Evolutionary conservation across 1,139 yeast genomes (phyloP).

Genomic region (Spathaspora jeffriesii): DNA sequence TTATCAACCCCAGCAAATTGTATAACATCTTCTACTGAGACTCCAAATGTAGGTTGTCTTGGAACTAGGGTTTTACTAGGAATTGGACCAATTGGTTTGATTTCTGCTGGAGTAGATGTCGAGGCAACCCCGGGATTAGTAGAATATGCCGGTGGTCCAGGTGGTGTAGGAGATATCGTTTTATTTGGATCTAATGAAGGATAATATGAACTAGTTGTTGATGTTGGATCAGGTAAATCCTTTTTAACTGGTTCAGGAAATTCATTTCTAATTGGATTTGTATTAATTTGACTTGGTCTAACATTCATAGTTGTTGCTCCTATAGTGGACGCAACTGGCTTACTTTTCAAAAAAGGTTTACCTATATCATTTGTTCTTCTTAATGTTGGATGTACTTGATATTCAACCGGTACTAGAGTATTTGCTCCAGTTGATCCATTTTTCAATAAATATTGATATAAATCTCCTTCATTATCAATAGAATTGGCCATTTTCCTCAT

Average conservation of each 20-base stretch:
- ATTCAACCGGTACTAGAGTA: conserved; percentile 56
- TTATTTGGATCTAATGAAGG: conserved; percentile 1
- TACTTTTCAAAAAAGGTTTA: conserved; percentile 43
- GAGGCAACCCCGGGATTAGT: too few relatives aligned
- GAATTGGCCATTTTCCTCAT: conserved; percentile 77
- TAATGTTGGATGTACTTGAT: conserved; percentile 75
- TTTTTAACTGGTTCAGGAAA: background rate
- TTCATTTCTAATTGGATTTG: background rate
- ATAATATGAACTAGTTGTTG: conserved; percentile 1
- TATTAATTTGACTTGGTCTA: conserved; percentile 2
- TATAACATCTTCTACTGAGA: conserved; percentile 72
- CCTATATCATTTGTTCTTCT: conserved; percentile 27
- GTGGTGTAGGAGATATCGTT: too few relatives aligned
- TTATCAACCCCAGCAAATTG: conserved; percentile 81
- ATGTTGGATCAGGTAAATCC: conserved; percentile 1
- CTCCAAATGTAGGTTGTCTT: conserved; percentile 71
- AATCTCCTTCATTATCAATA: conserved; percentile 80
- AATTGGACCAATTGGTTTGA: conserved; percentile 13
- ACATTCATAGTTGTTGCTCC: conserved; percentile 5
- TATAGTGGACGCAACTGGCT: background rate
- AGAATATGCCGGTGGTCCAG: conserved; percentile 19
- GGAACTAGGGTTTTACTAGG: conserved; percentile 11
- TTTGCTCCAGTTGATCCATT: conserved; percentile 35
- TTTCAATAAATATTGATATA: conserved; percentile 66
- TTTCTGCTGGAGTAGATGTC: conserved; percentile 31